Conservation (phyloP, 225 moss, liverwort and hornwort species). For the Straminergon stramineum region DNA sequence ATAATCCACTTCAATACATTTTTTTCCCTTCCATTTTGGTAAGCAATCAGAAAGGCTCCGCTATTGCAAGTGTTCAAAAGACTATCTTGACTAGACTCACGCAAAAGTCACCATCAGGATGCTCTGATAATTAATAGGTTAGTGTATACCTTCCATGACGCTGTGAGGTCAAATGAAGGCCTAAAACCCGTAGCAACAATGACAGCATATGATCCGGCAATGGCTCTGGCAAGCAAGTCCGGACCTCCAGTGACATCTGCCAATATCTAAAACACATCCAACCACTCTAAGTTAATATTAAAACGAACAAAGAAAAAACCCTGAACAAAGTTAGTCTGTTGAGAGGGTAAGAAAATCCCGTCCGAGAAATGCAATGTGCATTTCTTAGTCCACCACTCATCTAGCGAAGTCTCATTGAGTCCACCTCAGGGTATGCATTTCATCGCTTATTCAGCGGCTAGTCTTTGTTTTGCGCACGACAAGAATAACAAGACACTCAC, state of each 20-base stretch:
- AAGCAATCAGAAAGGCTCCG: background rate
- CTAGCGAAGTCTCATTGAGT: background rate
- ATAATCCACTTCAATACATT: background rate
- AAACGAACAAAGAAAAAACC: background rate
- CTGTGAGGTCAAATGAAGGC: conserved; percentile 69
- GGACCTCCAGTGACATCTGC: conserved; percentile 72
- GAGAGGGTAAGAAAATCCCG: background rate
- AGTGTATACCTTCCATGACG: conserved; percentile 64
- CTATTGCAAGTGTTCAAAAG: background rate
- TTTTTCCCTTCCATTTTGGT: no score
- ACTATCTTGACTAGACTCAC: background rate
- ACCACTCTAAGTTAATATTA: background rate
- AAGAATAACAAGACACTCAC: conserved; percentile 10
- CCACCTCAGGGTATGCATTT: background rate
- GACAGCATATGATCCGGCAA: conserved; percentile 56
- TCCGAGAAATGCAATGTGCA: background rate
- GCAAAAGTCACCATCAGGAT: background rate
- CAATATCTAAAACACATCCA: conserved; percentile 24
- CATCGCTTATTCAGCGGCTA: background rate
- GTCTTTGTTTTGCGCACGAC: background rate
- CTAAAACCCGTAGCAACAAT: conserved; percentile 78
- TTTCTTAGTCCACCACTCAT: background rate
- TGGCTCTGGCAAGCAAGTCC: conserved; percentile 56
- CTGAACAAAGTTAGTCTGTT: background rate
- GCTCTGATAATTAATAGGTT: background rate